These are phyloP conservation scores for Dictyophora rubrovolvata DNA, from an alignment of 768 basidiomycete species.

Conservation along the genomic window DNA sequence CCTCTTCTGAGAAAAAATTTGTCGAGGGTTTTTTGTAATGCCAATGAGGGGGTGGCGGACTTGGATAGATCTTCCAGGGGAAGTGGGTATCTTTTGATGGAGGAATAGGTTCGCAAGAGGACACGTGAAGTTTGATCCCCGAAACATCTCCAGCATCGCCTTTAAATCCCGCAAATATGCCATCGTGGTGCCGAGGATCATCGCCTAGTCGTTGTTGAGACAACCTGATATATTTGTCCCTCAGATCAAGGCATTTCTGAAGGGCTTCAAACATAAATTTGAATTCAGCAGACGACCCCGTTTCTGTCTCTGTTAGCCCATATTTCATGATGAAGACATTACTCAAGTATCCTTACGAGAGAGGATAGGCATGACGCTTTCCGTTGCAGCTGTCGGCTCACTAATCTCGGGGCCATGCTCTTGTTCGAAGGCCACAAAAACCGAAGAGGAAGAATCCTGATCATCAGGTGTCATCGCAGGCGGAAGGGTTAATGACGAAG, in stretches of 20 bases:
- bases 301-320: conserved; percentile 12
- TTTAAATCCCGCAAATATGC: conserved; percentile 57
- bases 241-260: conserved; percentile 76
- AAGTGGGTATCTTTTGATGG: conserved; percentile 27
- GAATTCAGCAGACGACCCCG: conserved; percentile 35
- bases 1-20: conserved; percentile 15
- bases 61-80: conserved; percentile 85
- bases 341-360: conserved; percentile 11
- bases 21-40: conserved; percentile 46
- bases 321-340: conserved; percentile 16
- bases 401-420: background rate
- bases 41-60: conserved; percentile 94
- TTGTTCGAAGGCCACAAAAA: background rate
- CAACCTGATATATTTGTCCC: conserved; percentile 88
- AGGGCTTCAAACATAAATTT: conserved; percentile 57
- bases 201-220: conserved; percentile 91
- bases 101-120: conserved; percentile 21
- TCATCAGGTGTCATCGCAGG: conserved; percentile 7
- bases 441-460: background rate
- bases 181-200: conserved; percentile 88
- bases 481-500: conserved; percentile 15
- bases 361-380: background rate
- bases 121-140: conserved; percentile 56
- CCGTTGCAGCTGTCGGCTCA: conserved; percentile 14
- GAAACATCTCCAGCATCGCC: conserved; percentile 52